phyloP scores from a whole-genome alignment of 306 rosid genomes.

The Trifolium dubium region DNA sequence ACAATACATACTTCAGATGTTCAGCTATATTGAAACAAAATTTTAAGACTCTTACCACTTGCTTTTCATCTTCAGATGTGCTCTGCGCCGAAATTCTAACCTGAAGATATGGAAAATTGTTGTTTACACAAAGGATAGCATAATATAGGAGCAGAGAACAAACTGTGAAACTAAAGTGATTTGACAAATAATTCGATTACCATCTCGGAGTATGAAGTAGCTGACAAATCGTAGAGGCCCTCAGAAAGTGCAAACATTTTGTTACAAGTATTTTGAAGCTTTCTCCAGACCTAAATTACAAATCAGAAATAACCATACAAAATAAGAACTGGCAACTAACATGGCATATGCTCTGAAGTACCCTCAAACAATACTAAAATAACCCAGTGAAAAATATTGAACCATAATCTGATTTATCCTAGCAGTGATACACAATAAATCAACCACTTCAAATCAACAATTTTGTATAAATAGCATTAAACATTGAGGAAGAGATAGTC shows the following conservation, averaged over 20 bases:
- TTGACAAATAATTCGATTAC: conserved; percentile 47
- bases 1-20: neutral
- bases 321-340: conserved; percentile 29
- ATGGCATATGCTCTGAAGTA: conserved; percentile 3
- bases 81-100: conserved; percentile 54
- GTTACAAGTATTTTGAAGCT: conserved; percentile 66
- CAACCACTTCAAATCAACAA: conserved; percentile 25
- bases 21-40: conserved; percentile 11
- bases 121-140: conserved; percentile 36
- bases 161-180: conserved; percentile 15
- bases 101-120: conserved; percentile 42
- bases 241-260: conserved; percentile 71
- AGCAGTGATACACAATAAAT: conserved; percentile 18
- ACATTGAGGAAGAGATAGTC: conserved; percentile 24
- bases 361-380: conserved; percentile 30
- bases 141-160: conserved; percentile 28
- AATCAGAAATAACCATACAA: conserved; percentile 30
- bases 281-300: conserved; percentile 72
- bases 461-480: conserved; percentile 26
- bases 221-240: conserved; percentile 75
- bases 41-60: conserved; percentile 53
- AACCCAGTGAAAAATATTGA: conserved; percentile 1
- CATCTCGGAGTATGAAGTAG: conserved; percentile 63
- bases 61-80: conserved; percentile 55
- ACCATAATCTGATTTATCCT: conserved; percentile 16